phyloP scores from a whole-genome alignment of 2,329 filamentous ascomycete genomes.

The Pestalotiopsis sp. region DNA sequence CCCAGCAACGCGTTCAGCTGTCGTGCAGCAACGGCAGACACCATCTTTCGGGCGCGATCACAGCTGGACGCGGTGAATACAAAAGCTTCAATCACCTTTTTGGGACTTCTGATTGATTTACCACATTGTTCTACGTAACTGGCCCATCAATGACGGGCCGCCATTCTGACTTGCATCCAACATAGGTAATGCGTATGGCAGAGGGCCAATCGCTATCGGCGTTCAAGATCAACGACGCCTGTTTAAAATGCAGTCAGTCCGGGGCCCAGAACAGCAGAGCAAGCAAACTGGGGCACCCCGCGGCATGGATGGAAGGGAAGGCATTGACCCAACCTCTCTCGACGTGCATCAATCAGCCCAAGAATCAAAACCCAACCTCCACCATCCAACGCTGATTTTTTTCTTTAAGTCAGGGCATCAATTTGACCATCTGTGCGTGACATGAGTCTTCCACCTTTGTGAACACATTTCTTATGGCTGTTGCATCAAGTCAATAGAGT shows the following conservation, averaged over 20 bases:
- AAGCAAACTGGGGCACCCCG: background rate
- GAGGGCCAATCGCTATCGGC: background rate
- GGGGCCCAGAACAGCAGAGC: background rate
- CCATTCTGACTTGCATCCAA: background rate
- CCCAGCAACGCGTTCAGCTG: conserved; percentile 7
- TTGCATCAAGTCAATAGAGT: background rate
- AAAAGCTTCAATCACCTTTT: background rate
- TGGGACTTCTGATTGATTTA: background rate
- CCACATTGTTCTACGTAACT: background rate
- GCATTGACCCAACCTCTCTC: background rate
- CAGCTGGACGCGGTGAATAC: background rate
- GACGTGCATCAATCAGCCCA: background rate
- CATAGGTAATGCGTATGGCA: background rate
- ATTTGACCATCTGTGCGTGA: too few relatives aligned
- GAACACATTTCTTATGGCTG: too few relatives aligned
- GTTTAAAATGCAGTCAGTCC: background rate
- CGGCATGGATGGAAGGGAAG: background rate
- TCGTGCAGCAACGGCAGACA: conserved; percentile 7
- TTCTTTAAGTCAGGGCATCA: too few relatives aligned
- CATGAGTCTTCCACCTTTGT: too few relatives aligned
- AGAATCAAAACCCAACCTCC: background rate
- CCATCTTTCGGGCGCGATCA: background rate
- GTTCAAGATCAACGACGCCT: background rate
- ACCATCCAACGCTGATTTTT: background rate
- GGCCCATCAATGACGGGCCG: background rate